Evolutionary conservation across 352 stramenopile genomes (phyloP), one percentile per base, ranked within the genome.

Genomic region (Globisporangium paroecandrum): DNA sequence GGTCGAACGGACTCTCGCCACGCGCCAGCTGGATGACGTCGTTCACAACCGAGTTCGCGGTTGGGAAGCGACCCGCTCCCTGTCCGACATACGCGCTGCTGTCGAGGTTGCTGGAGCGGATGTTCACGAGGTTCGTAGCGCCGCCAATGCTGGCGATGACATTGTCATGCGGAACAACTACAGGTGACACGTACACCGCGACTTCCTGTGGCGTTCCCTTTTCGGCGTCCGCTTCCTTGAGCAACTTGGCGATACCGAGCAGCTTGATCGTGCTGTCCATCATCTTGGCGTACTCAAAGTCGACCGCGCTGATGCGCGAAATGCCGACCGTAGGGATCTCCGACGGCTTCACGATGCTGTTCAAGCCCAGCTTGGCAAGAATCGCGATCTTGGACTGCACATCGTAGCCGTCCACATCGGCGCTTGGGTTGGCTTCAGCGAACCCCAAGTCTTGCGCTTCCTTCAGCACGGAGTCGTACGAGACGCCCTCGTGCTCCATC

Each of bases 181-280:
- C 87, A 0, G 97, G 95, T 32, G 91, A 97, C 41, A 99, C 97
- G 76, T 98, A 98, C 8, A 98, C 94, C 38, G 86, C 89, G 54
- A 99, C 74, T 61, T 96, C 82, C 47, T 90, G 79, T 22, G 85
- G 75, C 29, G 75, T 87, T 22, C 91, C 71, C 1, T 82, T 82
- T 58, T 89, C 80, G 24, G 86, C 76, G 66, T 94, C 89, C 15
- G 83, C 90, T 2, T 87, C 93, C 65, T 85, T 87, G 5, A 92
- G 74, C 59, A 82, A 68, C 72, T 93, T 95, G 54, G 85, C 85
- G 43, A 95, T 85, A 27, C 95, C 97, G 5, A 99, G 72, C 34
- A 99, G 76, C 83, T 99, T 99, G 75, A 99, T 98, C 7, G 94
- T 99, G 69, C 90, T 98, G 62, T 94, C 78, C 84, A 99, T 92